Base-by-base conservation (phyloP, 2,329 filamentous ascomycete species). In the Shiraia sp. region DNA sequence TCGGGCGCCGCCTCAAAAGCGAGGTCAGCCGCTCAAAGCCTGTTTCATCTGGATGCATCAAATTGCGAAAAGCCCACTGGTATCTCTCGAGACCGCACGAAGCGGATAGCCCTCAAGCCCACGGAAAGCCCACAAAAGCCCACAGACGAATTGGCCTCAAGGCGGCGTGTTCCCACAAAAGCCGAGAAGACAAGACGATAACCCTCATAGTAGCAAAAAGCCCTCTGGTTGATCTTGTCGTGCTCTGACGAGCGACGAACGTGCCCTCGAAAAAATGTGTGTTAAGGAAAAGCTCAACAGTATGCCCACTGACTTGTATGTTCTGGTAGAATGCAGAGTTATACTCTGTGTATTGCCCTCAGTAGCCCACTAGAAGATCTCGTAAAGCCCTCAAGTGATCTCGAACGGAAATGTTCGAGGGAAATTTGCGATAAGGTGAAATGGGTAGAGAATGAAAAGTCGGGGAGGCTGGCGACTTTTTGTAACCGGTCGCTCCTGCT, bases 121-220 rank as follows among this genome's bases (percentile, higher is more conserved):
- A 69, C 69, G 60, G 61, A 66, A 69, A 69, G 68, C 71, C 70
- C 68, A 68, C 66, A 67, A 68, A 63, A 66, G 72, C 72, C 71
- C 72, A 74, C 72, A 72, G 66, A 68, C 62, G 63, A 66, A 67
- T 57, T 59, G 54, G 51, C 53, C 63, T 70, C 71, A 67, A 72
- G 75, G 75, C 74, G 53, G 45, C 50, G 75, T 75, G 75, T 77
- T 76, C 74, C 75, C 75, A 76, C 75, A 78, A 73, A 65, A 49
- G 73, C 74, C 73, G 66, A 72, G 72, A 72, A 69, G 59, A 65
- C 68, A 68, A 70, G 53, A 67, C 55, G 54, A 58, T 65, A 65
- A 65, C 62, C 68, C 66, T 68, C 67, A 59, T 59, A 69, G 61
- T 65, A 65, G 61, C 63, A 54, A 59, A 63, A 65, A 64, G 66